Evolutionary conservation across 306 rosid species (phyloP), one percentile per base, ranked within the genome.

Genomic region (Rosa persica): DNA sequence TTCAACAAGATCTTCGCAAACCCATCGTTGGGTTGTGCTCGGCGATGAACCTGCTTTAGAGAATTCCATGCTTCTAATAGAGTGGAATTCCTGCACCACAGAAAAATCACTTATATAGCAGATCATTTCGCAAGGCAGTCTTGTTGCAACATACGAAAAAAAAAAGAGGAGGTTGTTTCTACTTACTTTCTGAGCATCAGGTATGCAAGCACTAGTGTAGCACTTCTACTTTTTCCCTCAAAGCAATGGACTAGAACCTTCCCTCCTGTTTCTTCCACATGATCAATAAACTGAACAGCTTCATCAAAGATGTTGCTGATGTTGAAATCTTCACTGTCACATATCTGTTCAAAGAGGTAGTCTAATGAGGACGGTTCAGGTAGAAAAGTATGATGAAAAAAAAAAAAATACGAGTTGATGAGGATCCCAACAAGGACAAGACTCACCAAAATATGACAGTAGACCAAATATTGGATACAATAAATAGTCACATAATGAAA

Each of bases 221-320:
- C 98, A 81, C 99, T 95, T 89, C 99, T 86, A 86, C 99, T 95
- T 84, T 68, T 95, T 60, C 99, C 99, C 79, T 95, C 99, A 80
- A 95, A 95, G 88, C 99, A 95, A 79, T 95, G 99, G 64, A 95
- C 99, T 62, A 95, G 80, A 65, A 95, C 89, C 84, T 72, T 93
- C 73, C 92, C 97, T 23, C 93, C 90, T 9, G 16, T 79, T 84
- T 85, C 85, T 76, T 95, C 99, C 80, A 93, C 97, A 40, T 66
- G 19, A 79, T 90, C 92, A 65, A 90, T 83, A 70, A 91, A 89
- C 79, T 85, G 89, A 49, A 87, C 84, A 12, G 98, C 97, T 88
- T 91, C 99, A 54, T 95, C 94, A 77, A 93, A 93, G 85, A 93
- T 88, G 72, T 78, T 76, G 86, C 90, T 78, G 78, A 95, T 95